Percentiles rank a stretch among this genome's conserved stretches.
Evolutionary conservation across 768 basidiomycete genomes (phyloP).

Genomic region (Amanita pseudoporphyria): DNA sequence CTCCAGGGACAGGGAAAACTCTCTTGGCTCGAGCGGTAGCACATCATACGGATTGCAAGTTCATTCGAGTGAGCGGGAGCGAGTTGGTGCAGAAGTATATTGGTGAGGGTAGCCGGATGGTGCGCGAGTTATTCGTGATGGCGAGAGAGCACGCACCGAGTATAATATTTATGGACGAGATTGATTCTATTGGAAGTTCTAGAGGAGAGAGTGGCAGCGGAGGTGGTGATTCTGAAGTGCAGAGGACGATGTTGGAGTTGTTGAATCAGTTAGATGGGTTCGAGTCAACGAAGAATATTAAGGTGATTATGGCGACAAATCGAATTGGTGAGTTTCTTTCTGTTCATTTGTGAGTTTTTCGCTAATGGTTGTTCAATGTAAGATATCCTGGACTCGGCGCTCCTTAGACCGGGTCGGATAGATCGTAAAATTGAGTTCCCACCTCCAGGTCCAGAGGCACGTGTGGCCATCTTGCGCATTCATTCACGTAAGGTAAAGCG

Average conservation of each 20-base stretch:
- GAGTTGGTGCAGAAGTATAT: constrained; percentile 98
- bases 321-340: constrained; percentile 58
- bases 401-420: constrained; percentile 90
- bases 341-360: background rate
- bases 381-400: constrained; percentile 93
- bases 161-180: constrained; percentile 99
- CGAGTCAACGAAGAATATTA: constrained; percentile 97
- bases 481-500: constrained; percentile 80
- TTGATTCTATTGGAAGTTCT: constrained; percentile 93
- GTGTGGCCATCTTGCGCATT: constrained; percentile 94
- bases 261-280: constrained; percentile 87
- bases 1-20: constrained; percentile 96
- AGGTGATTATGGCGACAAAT: constrained; percentile 95
- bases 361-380: background rate
- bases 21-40: constrained; percentile 92
- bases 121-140: constrained; percentile 97
- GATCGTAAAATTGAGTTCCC: constrained; percentile 98
- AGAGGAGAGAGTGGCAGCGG: constrained; percentile 88
- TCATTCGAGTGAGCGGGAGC: constrained; percentile 90
- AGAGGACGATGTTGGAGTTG: constrained; percentile 85
- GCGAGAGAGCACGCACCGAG: constrained; percentile 94
- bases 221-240: constrained; percentile 82
- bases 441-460: constrained; percentile 83
- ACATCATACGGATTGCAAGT: constrained; percentile 96
- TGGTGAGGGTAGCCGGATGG: constrained; percentile 95